phyloP scores from a whole-genome alignment of 495 filamentous ascomycete species.

The Venustampulla echinocandica region DNA sequence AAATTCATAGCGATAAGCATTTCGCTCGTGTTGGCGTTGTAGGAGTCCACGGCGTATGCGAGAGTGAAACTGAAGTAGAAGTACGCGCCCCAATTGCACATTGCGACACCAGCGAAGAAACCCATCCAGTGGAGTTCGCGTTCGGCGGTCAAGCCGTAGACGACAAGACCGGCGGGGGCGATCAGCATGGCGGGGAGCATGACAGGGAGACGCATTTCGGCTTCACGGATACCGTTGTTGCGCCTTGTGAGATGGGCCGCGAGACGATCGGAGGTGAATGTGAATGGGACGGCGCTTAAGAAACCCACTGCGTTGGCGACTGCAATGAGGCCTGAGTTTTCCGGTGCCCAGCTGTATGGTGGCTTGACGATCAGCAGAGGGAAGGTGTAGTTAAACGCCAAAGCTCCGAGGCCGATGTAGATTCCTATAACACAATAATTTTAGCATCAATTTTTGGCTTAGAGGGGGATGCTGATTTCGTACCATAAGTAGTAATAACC shows the following conservation, averaged over 20 bases:
- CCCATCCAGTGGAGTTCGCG: constrained; percentile 45
- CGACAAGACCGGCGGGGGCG: constrained; percentile 43
- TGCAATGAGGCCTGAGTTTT: constrained; percentile 47
- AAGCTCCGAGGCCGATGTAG: constrained; percentile 49
- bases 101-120: constrained; percentile 44
- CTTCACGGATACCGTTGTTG: constrained; percentile 49
- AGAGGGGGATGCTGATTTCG: constrained; percentile 6
- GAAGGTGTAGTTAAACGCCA: constrained; percentile 54
- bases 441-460: not conserved
- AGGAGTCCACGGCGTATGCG: constrained; percentile 51
- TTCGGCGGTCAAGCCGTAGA: constrained; percentile 48
- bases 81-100: constrained; percentile 44
- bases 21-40: constrained; percentile 48
- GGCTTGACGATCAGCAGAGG: constrained; percentile 44
- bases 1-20: constrained; percentile 64
- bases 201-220: constrained; percentile 52
- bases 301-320: constrained; percentile 44
- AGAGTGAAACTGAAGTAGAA: constrained; percentile 55
- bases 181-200: constrained; percentile 46
- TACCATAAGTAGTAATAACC: constrained; percentile 49
- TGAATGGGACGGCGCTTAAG: constrained; percentile 46
- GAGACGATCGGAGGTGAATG: constrained; percentile 44
- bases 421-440: constrained; percentile 30
- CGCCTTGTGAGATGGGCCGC: constrained; percentile 45
- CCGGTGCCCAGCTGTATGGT: constrained; percentile 50